These are phyloP conservation scores for Candida vartiovaarae DNA, from an alignment of 805 yeast genomes.

Conservation along the genomic window DNA sequence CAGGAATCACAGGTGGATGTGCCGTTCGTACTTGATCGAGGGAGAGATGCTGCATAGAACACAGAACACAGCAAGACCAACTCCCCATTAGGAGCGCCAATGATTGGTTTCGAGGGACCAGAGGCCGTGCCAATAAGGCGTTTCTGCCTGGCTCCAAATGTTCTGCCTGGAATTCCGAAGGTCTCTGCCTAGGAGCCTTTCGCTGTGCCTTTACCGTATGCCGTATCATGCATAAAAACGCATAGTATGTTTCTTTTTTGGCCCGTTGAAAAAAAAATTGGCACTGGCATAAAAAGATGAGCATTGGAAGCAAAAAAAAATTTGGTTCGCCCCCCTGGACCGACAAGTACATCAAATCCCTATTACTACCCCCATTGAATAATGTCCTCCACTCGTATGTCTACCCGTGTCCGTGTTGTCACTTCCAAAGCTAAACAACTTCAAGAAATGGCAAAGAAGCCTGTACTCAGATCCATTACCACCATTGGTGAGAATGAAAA, in stretches of 20 bases:
- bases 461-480: slow-evolving; percentile 23
- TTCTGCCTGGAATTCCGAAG: too few relatives aligned
- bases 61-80: too few relatives aligned
- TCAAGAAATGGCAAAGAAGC: slow-evolving; percentile 15
- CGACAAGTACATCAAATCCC: neutral
- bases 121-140: too few relatives aligned
- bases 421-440: slow-evolving; percentile 25
- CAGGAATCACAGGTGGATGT: too few relatives aligned
- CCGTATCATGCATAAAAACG: neutral
- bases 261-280: slow-evolving; percentile 6
- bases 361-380: neutral
- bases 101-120: too few relatives aligned
- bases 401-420: slow-evolving; percentile 18
- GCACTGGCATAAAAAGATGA: neutral
- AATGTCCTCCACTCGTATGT: slow-evolving; percentile 24
- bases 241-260: slow-evolving; percentile 1
- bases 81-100: too few relatives aligned
- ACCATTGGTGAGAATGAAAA: slow-evolving; percentile 24
- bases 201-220: too few relatives aligned
- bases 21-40: too few relatives aligned
- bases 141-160: too few relatives aligned
- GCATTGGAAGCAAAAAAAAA: slow-evolving; percentile 2
- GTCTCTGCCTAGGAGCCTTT: too few relatives aligned
- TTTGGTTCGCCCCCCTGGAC: neutral
- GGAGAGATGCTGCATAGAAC: too few relatives aligned